Percentiles rank a stretch among this genome's conserved stretches.
phyloP scores from a whole-genome alignment of 2,329 filamentous ascomycete genomes.

The Neobulgaria alba region DNA sequence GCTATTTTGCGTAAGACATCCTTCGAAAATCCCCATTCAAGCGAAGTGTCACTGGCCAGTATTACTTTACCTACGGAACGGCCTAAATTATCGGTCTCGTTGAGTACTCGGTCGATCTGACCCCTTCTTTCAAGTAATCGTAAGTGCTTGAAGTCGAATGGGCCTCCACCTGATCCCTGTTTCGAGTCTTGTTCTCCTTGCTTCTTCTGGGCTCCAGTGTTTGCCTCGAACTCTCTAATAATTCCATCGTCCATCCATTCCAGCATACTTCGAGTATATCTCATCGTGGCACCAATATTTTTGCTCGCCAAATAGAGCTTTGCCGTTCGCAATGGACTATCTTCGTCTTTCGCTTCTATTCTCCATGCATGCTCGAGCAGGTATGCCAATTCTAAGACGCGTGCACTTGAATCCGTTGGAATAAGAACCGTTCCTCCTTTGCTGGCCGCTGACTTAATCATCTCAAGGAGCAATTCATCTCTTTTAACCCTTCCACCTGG shows the following conservation, averaged over 20 bases:
- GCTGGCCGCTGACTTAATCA: slow-evolving; percentile 68
- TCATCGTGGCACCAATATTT: slow-evolving; percentile 80
- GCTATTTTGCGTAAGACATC: slow-evolving; percentile 69
- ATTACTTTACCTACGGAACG: slow-evolving; percentile 60
- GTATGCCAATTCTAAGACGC: slow-evolving; percentile 86
- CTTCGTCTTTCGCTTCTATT: slow-evolving; percentile 45
- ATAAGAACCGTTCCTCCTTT: slow-evolving; percentile 88
- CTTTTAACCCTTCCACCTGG: slow-evolving; percentile 68
- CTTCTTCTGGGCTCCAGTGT: slow-evolving; percentile 33
- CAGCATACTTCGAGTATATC: slow-evolving; percentile 88
- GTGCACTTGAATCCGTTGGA: slow-evolving; percentile 90
- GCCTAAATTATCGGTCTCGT: slow-evolving; percentile 33
- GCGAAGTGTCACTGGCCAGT: slow-evolving; percentile 77
- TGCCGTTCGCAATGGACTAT: slow-evolving; percentile 42
- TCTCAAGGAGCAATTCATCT: slow-evolving; percentile 76
- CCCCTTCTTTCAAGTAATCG: slow-evolving; percentile 74
- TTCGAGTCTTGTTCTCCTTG: slow-evolving; percentile 40
- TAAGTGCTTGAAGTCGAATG: slow-evolving; percentile 85
- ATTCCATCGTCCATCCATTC: slow-evolving; percentile 99
- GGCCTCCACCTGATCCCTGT: slow-evolving; percentile 44
- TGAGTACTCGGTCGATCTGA: slow-evolving; percentile 65
- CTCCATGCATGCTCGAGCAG: slow-evolving; percentile 89
- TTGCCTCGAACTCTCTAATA: slow-evolving; percentile 79
- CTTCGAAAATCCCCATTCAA: slow-evolving; percentile 94
- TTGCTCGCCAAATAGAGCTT: slow-evolving; percentile 77